These are phyloP conservation scores for Tillandsia fasciculata DNA, from an alignment of 176 grass and related monocot genomes.

Conservation along the genomic window DNA sequence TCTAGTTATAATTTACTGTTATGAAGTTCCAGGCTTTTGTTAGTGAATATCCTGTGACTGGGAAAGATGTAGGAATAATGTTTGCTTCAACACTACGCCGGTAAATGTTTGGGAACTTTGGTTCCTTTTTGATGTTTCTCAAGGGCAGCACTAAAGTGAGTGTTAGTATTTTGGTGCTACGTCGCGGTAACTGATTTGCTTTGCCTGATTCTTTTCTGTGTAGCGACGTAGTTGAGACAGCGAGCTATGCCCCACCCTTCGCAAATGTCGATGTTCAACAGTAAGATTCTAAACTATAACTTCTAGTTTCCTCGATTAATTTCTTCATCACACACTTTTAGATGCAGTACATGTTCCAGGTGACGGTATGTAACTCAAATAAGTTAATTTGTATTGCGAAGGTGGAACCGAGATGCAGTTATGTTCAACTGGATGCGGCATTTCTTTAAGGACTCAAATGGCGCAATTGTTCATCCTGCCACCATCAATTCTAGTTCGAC, in stretches of 20 bases:
- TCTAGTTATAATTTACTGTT: neutral
- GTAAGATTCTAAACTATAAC: neutral
- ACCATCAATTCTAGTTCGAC: slow-evolving; percentile 26
- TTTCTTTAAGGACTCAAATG: too few species aligned
- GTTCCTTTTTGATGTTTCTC: neutral
- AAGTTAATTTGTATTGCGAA: slow-evolving; percentile 2
- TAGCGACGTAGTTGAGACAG: slow-evolving; percentile 85
- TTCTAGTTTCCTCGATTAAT: neutral
- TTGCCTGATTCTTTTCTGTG: slow-evolving; percentile 18
- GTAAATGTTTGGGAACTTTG: neutral
- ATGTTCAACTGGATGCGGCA: slow-evolving; percentile 56
- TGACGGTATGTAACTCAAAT: neutral
- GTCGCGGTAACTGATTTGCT: neutral
- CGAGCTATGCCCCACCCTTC: slow-evolving; percentile 80
- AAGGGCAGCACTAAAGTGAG: neutral
- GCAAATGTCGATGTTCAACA: slow-evolving; percentile 64
- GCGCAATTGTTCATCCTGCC: slow-evolving; percentile 35
- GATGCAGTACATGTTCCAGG: neutral
- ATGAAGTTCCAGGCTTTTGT: slow-evolving; percentile 61
- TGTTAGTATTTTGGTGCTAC: neutral
- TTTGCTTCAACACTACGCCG: too few species aligned
- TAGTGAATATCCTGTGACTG: slow-evolving; percentile 85
- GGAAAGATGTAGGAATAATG: slow-evolving; percentile 64
- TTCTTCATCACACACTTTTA: neutral
- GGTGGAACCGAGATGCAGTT: slow-evolving; percentile 81